Conservation (phyloP, 2,329 filamentous ascomycete species). For the Fusarium vanettenii region DNA sequence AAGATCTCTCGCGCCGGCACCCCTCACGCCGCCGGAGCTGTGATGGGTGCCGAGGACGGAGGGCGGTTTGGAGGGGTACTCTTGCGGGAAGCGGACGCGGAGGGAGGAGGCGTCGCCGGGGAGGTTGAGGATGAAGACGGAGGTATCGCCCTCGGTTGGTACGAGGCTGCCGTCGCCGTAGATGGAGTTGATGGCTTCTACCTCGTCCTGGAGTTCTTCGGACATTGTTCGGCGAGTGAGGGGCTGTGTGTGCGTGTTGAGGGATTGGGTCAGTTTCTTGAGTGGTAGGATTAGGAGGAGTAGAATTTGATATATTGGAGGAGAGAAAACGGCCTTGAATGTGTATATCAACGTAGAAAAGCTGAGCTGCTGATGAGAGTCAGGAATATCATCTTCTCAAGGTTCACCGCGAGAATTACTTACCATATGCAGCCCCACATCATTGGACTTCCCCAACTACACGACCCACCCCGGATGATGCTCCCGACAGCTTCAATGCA, state of each 20-base stretch:
- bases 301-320: not conserved
- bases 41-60: conserved; percentile 83
- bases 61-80: conserved; percentile 82
- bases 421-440: conserved; percentile 36
- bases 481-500: not conserved
- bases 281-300: not conserved
- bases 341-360: not conserved
- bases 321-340: not conserved
- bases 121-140: conserved; percentile 72
- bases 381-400: conserved; percentile 7
- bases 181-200: conserved; percentile 87
- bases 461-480: conserved; percentile 20
- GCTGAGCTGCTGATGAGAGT: not conserved
- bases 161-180: conserved; percentile 76
- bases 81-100: conserved; percentile 73
- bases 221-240: conserved; percentile 56
- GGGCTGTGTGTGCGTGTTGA: not conserved
- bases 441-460: conserved; percentile 4
- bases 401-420: conserved; percentile 13
- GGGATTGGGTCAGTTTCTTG: not conserved
- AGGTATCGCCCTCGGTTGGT: conserved; percentile 48
- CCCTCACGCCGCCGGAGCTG: conserved; percentile 77
- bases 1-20: conserved; percentile 79
- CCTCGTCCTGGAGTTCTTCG: conserved; percentile 75
- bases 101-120: conserved; percentile 71